phyloP scores from a whole-genome alignment of 2,329 filamentous ascomycete species.

The Aspergillus candidus region DNA sequence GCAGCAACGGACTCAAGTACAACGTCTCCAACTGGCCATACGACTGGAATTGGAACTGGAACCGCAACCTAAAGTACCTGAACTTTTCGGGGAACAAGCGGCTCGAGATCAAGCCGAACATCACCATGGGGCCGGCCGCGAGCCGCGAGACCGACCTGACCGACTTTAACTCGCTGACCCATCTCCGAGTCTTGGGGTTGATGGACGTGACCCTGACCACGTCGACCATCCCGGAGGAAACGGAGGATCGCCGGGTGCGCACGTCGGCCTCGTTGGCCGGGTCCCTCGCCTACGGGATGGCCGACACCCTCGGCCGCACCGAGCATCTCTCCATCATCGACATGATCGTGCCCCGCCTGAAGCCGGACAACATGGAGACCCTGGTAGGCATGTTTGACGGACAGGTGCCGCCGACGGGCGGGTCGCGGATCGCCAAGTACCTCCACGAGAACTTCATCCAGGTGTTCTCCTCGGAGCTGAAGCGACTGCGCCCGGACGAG shows the following conservation, averaged over 20 bases:
- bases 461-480: slow-evolving; percentile 76
- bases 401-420: slow-evolving; percentile 77
- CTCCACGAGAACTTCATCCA: slow-evolving; percentile 91
- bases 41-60: slow-evolving; percentile 99
- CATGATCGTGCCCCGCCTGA: slow-evolving; percentile 87
- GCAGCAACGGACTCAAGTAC: slow-evolving; percentile 93
- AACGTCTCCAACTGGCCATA: slow-evolving; percentile 99
- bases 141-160: slow-evolving; percentile 65
- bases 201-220: slow-evolving; percentile 98
- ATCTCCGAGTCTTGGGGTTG: slow-evolving; percentile 80
- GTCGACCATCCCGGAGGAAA: slow-evolving; percentile 89
- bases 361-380: slow-evolving; percentile 82
- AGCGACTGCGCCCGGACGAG: slow-evolving; percentile 59
- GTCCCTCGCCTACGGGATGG: slow-evolving; percentile 92
- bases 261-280: slow-evolving; percentile 95
- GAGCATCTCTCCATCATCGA: slow-evolving; percentile 95
- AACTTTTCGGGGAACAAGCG: slow-evolving; percentile 97
- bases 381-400: slow-evolving; percentile 95
- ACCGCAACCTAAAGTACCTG: slow-evolving; percentile 87
- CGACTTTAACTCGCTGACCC: slow-evolving; percentile 78
- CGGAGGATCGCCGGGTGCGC: slow-evolving; percentile 86
- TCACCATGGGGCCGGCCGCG: slow-evolving; percentile 46
- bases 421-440: slow-evolving; percentile 93
- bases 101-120: slow-evolving; percentile 74
- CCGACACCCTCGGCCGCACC: slow-evolving; percentile 84